Percentiles rank a stretch among this genome's conserved stretches.
Evolutionary conservation across 805 yeast genomes (phyloP).

Genomic region (Saturnispora mendoncae): DNA sequence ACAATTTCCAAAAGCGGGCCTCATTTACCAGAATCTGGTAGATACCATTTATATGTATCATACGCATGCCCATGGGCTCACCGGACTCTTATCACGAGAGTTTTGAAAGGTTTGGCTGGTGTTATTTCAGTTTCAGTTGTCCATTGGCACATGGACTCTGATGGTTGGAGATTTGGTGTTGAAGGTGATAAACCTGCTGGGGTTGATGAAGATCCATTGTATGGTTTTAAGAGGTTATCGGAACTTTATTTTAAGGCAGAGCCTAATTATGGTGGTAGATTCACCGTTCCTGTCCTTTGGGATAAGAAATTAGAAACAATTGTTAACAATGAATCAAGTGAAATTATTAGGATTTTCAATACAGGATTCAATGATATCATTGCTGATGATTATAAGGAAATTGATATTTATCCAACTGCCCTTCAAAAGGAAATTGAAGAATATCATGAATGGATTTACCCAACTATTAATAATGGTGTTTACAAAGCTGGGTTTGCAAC

Average conservation of each 20-base stretch:
- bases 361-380: slow-evolving; percentile 59
- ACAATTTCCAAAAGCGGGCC: slow-evolving; percentile 49
- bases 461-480: slow-evolving; percentile 83
- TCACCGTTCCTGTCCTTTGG: slow-evolving; percentile 91
- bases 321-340: slow-evolving; percentile 87
- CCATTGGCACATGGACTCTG: slow-evolving; percentile 80
- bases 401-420: slow-evolving; percentile 56
- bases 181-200: slow-evolving; percentile 36
- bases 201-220: slow-evolving; percentile 50
- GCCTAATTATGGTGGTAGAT: slow-evolving; percentile 70
- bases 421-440: slow-evolving; percentile 58
- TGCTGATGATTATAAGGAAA: slow-evolving; percentile 36
- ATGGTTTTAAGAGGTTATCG: slow-evolving; percentile 50
- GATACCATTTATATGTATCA: slow-evolving; percentile 85
- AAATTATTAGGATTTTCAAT: slow-evolving; percentile 77
- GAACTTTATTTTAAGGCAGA: slow-evolving; percentile 70
- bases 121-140: slow-evolving; percentile 68
- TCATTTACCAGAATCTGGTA: slow-evolving; percentile 61
- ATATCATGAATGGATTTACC: slow-evolving; percentile 74
- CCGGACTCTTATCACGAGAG: slow-evolving; percentile 64
- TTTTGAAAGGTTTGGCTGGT: slow-evolving; percentile 62
- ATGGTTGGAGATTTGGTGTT: slow-evolving; percentile 79
- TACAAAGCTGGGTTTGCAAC: slow-evolving; percentile 90
- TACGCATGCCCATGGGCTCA: slow-evolving; percentile 97
- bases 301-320: slow-evolving; percentile 75